Evolutionary conservation across 495 filamentous ascomycete genomes (phyloP), one percentile per base, ranked within the genome.

Genomic region (Daldinia vernicosa): DNA sequence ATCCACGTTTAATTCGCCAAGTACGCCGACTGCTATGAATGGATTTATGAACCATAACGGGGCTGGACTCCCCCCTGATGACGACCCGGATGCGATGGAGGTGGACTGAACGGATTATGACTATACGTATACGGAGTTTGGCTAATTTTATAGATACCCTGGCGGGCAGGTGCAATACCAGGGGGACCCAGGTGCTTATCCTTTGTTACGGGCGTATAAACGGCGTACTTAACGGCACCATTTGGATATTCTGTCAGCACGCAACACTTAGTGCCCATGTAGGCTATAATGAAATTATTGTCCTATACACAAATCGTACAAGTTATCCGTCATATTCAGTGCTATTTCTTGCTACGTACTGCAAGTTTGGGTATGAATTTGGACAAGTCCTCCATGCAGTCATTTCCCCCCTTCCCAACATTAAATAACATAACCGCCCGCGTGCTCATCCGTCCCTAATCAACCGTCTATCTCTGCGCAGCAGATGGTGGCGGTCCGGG

Each of bases 1-100:
- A 15, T 35, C 39, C 17, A n/a, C 54, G 35, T 66, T 45, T n/a
- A 28, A 51, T 37, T 3, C 28, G 33, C 30, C 33, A 17, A 39
- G 26, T n/a, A 15, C 30, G 19, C 51, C 27, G 12, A 55, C 39
- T 51, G 14, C 26, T 4, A 15, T 60, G 26, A 66, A 69, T 24
- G 66, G 71, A 8, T 74, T 66, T 50, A 14, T 27, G 12, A 53
- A 58, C 22, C 19, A 47, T n/a, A 56, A 45, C 53, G 37, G 60
- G 19, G 3, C n/a, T 37, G 35, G 52, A 39, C 15, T 45, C 22
- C n/a, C 40, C 7, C 17, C 51, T 32, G 59, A 57, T 19, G 71
- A 81, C 8, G 86, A 91, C 75, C 80, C 84, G 8, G 90, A 92
- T 82, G 90, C 89, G 51, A 93, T 93, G 90, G 90, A 93, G 58